Conservation (phyloP, 1,284 basidiomycete species). For the Ganoderma lucidum region DNA sequence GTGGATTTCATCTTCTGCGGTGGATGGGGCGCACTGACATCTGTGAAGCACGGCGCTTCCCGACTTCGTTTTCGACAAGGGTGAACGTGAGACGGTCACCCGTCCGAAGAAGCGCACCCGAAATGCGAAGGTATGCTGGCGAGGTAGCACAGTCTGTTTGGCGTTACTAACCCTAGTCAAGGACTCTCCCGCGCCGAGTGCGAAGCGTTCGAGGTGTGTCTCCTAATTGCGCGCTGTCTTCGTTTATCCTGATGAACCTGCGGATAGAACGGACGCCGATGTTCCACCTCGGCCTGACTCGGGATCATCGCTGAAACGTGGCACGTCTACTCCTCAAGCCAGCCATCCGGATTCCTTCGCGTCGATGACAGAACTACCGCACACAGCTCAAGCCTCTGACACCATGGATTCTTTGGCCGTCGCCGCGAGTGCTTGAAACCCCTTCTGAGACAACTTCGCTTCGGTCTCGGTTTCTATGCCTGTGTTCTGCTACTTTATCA, state of each 20-base stretch:
- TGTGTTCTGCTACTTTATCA: constrained; percentile 13
- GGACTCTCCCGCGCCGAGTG: constrained; percentile 30
- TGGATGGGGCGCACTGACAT: constrained; percentile 27
- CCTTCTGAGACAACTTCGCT: not conserved
- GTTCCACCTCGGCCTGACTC: constrained; percentile 15
- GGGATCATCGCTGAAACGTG: constrained; percentile 14
- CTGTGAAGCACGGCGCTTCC: constrained; percentile 71
- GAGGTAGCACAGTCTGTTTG: not conserved
- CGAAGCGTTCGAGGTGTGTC: constrained; percentile 28
- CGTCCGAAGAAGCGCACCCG: constrained; percentile 28
- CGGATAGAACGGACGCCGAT: constrained; percentile 21
- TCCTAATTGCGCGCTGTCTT: not conserved
- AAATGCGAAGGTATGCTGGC: constrained; percentile 24
- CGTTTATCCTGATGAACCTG: not conserved
- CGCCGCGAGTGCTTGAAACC: constrained; percentile 30
- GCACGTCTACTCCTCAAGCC: constrained; percentile 6
- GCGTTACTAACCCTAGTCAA: constrained; percentile 18
- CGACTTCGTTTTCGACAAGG: constrained; percentile 84
- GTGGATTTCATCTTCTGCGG: constrained; percentile 34
- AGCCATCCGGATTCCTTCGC: constrained; percentile 14
- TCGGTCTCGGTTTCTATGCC: constrained; percentile 8
- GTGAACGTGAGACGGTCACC: constrained; percentile 56
- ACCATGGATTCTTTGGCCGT: constrained; percentile 25
- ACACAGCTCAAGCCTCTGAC: constrained; percentile 22
- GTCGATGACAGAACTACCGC: constrained; percentile 26